These are phyloP conservation scores for Sistotremastrum suecicum DNA, from an alignment of 768 basidiomycete species.

Conservation along the genomic window DNA sequence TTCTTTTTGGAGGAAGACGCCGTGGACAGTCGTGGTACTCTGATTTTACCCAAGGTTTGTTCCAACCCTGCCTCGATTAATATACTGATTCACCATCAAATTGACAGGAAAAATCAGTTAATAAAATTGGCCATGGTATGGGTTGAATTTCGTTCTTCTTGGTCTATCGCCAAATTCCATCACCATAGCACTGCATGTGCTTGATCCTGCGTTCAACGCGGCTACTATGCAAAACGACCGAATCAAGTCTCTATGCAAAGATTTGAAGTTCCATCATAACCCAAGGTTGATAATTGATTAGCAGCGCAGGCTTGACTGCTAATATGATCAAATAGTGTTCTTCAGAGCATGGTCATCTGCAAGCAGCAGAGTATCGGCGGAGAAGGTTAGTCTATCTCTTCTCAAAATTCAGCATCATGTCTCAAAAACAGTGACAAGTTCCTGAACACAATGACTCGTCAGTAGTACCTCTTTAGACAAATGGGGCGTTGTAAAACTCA, in stretches of 20 bases:
- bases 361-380: slow-evolving; percentile 92
- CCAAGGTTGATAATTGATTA: slow-evolving; percentile 48
- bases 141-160: slow-evolving; percentile 1
- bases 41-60: slow-evolving; percentile 27
- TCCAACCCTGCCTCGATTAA: too few relatives aligned
- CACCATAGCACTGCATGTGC: slow-evolving; percentile 57
- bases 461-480: slow-evolving; percentile 15
- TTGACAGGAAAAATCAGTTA: slow-evolving; percentile 67
- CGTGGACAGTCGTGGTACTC: slow-evolving; percentile 49
- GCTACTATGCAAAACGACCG: slow-evolving; percentile 71
- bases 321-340: slow-evolving; percentile 27
- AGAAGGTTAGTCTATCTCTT: slow-evolving; percentile 41
- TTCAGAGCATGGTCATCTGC: slow-evolving; percentile 92
- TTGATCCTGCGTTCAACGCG: slow-evolving; percentile 68
- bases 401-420: not conserved
- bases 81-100: slow-evolving; percentile 14
- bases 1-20: slow-evolving; percentile 92
- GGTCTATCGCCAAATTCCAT: not conserved
- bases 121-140: slow-evolving; percentile 89
- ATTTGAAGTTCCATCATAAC: slow-evolving; percentile 72
- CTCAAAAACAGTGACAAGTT: slow-evolving; percentile 29
- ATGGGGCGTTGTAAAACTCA: not conserved
- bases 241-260: slow-evolving; percentile 54
- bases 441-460: slow-evolving; percentile 90
- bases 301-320: not conserved